Evolutionary conservation across 208 protist species (phyloP).

Genomic region (Herpetomonas tarakana): DNA sequence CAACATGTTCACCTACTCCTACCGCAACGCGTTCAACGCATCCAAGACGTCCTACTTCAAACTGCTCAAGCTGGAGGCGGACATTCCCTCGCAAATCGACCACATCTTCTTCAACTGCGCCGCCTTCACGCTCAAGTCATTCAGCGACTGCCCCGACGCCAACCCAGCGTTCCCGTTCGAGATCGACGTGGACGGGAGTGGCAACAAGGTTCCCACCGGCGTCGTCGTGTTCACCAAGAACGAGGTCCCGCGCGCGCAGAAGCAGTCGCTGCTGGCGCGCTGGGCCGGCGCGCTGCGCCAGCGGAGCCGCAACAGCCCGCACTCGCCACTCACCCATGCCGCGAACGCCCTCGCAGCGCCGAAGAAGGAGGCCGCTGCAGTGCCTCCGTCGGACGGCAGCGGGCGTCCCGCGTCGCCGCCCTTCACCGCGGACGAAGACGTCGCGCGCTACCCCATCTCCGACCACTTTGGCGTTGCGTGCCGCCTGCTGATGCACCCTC

Average conservation of each 20-base stretch:
- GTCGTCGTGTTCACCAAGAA: constrained; percentile 76
- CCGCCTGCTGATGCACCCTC: constrained; percentile 30
- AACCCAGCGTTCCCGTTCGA: constrained; percentile 30
- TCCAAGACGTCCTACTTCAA: constrained; percentile 76
- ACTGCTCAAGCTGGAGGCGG: constrained; percentile 61
- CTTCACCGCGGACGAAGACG: neutral
- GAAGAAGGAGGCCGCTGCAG: constrained; percentile 2
- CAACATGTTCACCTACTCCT: constrained; percentile 63
- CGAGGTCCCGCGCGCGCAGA: constrained; percentile 34
- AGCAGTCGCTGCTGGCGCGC: constrained; percentile 8
- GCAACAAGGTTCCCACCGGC: constrained; percentile 32
- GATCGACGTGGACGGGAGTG: constrained; percentile 18
- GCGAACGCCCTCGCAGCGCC: neutral
- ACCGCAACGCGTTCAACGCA: constrained; percentile 76
- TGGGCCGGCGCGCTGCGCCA: constrained; percentile 1
- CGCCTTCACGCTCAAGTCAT: constrained; percentile 47
- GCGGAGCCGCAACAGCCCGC: constrained; percentile 1
- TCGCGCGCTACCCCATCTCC: constrained; percentile 53
- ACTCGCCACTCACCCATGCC: neutral
- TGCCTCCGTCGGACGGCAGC: neutral
- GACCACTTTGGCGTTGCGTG: constrained; percentile 89
- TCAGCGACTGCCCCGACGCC: constrained; percentile 73
- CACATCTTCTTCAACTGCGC: constrained; percentile 72
- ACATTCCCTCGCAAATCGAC: constrained; percentile 83
- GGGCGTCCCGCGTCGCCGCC: neutral